These are phyloP conservation scores for Dactylis glomerata DNA, from an alignment of 176 grass and related monocot species.

Conservation along the genomic window DNA sequence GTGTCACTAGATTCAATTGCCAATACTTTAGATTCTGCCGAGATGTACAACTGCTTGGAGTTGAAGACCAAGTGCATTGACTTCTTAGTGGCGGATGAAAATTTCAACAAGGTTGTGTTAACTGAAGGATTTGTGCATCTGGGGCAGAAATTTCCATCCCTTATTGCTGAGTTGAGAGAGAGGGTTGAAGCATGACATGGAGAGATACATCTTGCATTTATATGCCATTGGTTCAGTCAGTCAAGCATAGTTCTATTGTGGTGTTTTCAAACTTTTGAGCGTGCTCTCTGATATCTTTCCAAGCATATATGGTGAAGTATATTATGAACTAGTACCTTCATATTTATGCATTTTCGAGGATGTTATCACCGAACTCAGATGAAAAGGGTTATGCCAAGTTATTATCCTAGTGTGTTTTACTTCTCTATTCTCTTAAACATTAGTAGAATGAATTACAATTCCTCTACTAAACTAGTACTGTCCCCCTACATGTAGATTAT, in stretches of 20 bases:
- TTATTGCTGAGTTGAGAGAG: constrained; percentile 3
- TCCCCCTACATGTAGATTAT: background rate
- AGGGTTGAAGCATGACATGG: background rate
- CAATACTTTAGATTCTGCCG: constrained; percentile 37
- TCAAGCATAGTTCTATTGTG: background rate
- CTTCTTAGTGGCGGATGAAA: constrained; percentile 21
- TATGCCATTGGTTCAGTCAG: background rate
- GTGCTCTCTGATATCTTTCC: background rate
- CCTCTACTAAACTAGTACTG: background rate
- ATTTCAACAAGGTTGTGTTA: constrained; percentile 33
- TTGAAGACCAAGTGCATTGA: constrained; percentile 51
- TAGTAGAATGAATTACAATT: background rate
- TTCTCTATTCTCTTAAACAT: background rate
- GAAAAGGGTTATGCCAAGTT: background rate
- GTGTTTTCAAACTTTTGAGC: background rate
- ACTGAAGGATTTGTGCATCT: constrained; percentile 2
- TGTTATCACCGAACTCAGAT: background rate
- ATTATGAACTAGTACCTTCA: background rate
- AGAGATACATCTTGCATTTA: background rate
- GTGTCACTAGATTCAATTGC: constrained; percentile 28
- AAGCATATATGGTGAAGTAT: background rate
- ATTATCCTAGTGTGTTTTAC: background rate
- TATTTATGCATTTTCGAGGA: background rate
- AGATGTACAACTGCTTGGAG: constrained; percentile 36
- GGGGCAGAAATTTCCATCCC: background rate